Evolutionary conservation across 2,329 filamentous ascomycete species (phyloP), one percentile per base, ranked within the genome.

Genomic region (Hansfordia pulvinata): DNA sequence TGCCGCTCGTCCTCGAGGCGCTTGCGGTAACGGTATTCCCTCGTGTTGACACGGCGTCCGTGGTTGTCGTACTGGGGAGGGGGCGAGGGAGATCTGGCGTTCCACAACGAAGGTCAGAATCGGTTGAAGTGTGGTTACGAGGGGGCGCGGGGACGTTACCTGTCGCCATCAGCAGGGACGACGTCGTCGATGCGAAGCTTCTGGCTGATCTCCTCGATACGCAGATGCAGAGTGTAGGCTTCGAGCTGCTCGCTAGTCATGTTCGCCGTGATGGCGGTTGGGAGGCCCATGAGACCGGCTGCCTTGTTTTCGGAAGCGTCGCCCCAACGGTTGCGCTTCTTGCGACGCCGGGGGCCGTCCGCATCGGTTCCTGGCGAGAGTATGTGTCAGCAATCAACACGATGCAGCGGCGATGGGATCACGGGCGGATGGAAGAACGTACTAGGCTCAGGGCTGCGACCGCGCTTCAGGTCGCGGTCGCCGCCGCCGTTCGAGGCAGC

Each of bases 181-280:
- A 98, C 90, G 65, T 98, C 90, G 60, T 96, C 92, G 55, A 98
- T 98, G 48, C 88, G 80, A 41, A 98, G 74, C 69, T 98, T 98
- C 62, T 98, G 88, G 51, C 85, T 96, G 47, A 98, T 98, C 58
- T 98, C 90, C 55, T 98, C 88, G 48, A 98, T 96, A 47, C 90
- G 84, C 47, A 98, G 62, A 58, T 98, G 88, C 40, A 96, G 64
- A 13, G 86, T 90, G 53, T 98, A 98, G 12, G 90, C 90, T 53
- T 98, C 90, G 29, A 96, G 73, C 65, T 98, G 90, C 58, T 98
- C 90, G 49, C 79, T 88, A 30, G 90, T 98, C 85, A 98, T 98
- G 58, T 88, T 86, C 36, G 86, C 85, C 56, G 88, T 76, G 53
- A 98, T 96, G 47, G 88, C 84, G 10, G 90, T 98, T 16, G 90